Base-by-base conservation (phyloP, 2,329 filamentous ascomycete genomes). In the Cercospora sesami region DNA sequence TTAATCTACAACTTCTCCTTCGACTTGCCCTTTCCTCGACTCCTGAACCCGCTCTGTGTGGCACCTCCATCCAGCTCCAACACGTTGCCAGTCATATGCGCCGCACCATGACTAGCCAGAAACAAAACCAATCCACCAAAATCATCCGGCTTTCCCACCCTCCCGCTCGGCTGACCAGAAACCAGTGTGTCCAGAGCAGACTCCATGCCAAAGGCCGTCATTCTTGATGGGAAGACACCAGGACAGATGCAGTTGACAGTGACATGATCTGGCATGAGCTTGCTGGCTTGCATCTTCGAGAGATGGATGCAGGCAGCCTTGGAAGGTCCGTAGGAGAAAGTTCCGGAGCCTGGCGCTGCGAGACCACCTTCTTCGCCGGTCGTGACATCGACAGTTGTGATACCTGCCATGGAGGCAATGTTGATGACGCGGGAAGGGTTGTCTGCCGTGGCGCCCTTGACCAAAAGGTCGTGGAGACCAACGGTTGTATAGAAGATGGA, bases 201-300 rank as follows among this genome's bases (percentile, higher is more conserved):
- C 33, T 83, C 76, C 57, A 87, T 77, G 1, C 76, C 76, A 26
- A 71, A 78, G 14, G 84, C 82, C 10, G 85, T 88, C 84, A 87
- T 86, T 74, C 86, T 82, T 45, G 79, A 82, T 0, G 85, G 85
- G 71, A 88, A 88, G 1, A 86, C 80, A 21, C 71, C 74, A 0
- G 85, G 86, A 21, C 86, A 85, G 71, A 88, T 86, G 60, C 79
- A 82, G 72, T 88, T 88, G 66, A 88, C 81, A 3, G 85, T 79
- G 48, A 88, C 82, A 72, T 86, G 84, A 18, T 80, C 77, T 28
- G 82, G 80, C 55, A 83, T 81, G 30, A 88, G 80, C 63, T 86
- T 84, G 2, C 79, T 79, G 0, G 86, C 83, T 26, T 88, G 80
- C 79, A 86, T 81, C 72, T 83, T 83, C 30, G 82, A 86, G 21